Base-by-base conservation (phyloP, 225 moss, liverwort and hornwort species). In the Pseudisothecium myosuroides region DNA sequence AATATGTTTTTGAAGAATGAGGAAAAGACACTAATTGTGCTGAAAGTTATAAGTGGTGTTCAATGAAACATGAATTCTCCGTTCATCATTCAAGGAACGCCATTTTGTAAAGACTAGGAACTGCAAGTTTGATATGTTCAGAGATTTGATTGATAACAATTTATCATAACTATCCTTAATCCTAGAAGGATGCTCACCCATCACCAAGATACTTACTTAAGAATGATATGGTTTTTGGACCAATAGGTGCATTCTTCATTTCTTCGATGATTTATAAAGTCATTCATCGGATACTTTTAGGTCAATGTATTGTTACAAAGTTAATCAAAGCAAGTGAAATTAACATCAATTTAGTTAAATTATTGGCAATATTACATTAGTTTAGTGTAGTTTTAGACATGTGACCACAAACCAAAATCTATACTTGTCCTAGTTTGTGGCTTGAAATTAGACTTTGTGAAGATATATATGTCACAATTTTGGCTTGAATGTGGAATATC, bases 241-340 rank as follows among this genome's bases (percentile, higher is more conserved):
- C 1, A 50, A 21, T 14, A 52, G 21, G 7, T 76, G 34, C 21
- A 20, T 32, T 76, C 13, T 50, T 34, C 34, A 76, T 76, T 52
- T 50, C 4, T 52, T 5, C 5, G 34, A 0, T 76, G 7, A 32
- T 50, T 32, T 32, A 2, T 8, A 20, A 12, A 76, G 76, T 34
- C 52, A 50, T 50, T 3, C 2, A 13, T 52, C 2, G 2, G 5
- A 76, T 12, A 32, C 19, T 50, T 8, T 34, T 20, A 20, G 4
- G 12, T 1, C 0, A 2, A 2, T 20, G 8, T 12, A 12, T 75
- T 4, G 2, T 21, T 50, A 8, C 0, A 7, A 0, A 32, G 12
- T 32, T 76, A 22, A 22, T 14, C 36, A 34, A 52, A 76, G 34
- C 20, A 34, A 50, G 3, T 8, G 21, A 50, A 50, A 21, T 34